These are phyloP conservation scores for Cryptococcus depauperatus DNA, from an alignment of 1,284 basidiomycete genomes.

Conservation along the genomic window DNA sequence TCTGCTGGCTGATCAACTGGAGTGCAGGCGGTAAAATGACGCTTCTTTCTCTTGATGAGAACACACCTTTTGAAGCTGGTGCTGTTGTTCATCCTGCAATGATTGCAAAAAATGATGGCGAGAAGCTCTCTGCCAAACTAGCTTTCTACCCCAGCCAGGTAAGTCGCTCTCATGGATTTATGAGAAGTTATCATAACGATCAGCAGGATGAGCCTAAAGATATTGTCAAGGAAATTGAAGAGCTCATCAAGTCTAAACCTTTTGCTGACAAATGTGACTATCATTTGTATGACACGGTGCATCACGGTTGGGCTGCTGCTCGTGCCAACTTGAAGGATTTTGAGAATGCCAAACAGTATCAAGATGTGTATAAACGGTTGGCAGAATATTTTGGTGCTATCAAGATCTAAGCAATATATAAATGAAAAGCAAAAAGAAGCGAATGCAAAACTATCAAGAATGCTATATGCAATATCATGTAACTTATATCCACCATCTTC, in stretches of 20 bases:
- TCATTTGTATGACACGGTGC: slow-evolving; percentile 42
- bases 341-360: slow-evolving; percentile 59
- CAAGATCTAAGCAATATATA: slow-evolving; percentile 6
- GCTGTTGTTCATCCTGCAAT: slow-evolving; percentile 37
- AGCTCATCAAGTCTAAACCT: slow-evolving; percentile 20
- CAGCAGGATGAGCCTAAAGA: slow-evolving; percentile 32
- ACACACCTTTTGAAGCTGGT: slow-evolving; percentile 24
- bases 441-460: too few species aligned
- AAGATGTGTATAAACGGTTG: slow-evolving; percentile 56
- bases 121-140: slow-evolving; percentile 28
- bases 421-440: not conserved
- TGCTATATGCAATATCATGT: slow-evolving; percentile 3
- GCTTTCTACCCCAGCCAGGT: slow-evolving; percentile 32
- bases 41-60: slow-evolving; percentile 22
- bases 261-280: slow-evolving; percentile 22
- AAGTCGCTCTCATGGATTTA: not conserved
- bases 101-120: slow-evolving; percentile 34
- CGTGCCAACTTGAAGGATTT: slow-evolving; percentile 57
- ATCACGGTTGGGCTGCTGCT: slow-evolving; percentile 66
- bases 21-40: slow-evolving; percentile 33
- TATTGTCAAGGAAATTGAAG: slow-evolving; percentile 26
- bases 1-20: not conserved
- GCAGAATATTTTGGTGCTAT: slow-evolving; percentile 48
- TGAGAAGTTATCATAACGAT: not conserved
- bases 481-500: slow-evolving; percentile 1